Conservation (phyloP, 2,329 filamentous ascomycete genomes). For the Fusarium subtropicale region DNA sequence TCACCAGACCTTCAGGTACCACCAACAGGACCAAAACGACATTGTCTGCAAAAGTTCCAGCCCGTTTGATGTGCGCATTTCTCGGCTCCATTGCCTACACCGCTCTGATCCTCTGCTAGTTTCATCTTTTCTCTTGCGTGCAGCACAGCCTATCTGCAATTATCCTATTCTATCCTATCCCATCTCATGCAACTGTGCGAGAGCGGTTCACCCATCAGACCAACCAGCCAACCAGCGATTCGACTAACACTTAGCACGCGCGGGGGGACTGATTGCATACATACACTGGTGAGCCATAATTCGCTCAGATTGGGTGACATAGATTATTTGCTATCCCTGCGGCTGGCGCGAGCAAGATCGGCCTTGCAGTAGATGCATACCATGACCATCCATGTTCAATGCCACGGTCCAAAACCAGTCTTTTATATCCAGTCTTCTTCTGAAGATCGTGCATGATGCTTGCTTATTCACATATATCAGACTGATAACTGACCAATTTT, state of each 20-base stretch:
- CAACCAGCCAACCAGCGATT: constrained; percentile 20
- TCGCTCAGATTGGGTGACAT: constrained; percentile 17
- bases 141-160: constrained; percentile 19
- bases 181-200: constrained; percentile 13
- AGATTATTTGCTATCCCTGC: constrained; percentile 23
- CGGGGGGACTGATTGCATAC: constrained; percentile 17
- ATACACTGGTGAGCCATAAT: neutral
- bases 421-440: neutral
- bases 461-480: neutral
- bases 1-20: constrained; percentile 27
- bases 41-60: constrained; percentile 26
- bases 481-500: neutral
- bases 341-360: constrained; percentile 33
- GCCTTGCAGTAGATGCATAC: constrained; percentile 30
- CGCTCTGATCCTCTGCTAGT: constrained; percentile 9
- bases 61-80: constrained; percentile 8
- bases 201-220: constrained; percentile 12
- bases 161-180: constrained; percentile 5
- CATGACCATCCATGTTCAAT: neutral
- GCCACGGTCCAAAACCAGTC: neutral
- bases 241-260: constrained; percentile 11
- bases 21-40: constrained; percentile 17
- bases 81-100: constrained; percentile 15
- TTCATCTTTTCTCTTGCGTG: constrained; percentile 3
- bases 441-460: neutral